Percentiles rank a stretch among this genome's conserved stretches.
These are phyloP conservation scores for Hypomontagnella monticulosa DNA, from an alignment of 495 filamentous ascomycete species.

Conservation along the genomic window DNA sequence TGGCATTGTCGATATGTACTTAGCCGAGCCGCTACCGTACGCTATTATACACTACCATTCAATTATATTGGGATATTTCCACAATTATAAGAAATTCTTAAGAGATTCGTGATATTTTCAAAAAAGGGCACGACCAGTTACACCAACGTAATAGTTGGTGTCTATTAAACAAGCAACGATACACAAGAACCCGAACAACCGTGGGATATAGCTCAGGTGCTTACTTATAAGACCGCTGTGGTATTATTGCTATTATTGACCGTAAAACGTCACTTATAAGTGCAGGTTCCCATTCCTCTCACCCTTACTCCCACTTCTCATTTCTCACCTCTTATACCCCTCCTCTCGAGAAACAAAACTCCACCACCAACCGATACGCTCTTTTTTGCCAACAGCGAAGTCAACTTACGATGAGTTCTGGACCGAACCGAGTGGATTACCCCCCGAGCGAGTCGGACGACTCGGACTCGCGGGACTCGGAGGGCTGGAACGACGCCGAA, in stretches of 20 bases:
- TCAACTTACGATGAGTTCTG: conserved; percentile 29
- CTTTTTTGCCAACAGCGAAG: not conserved
- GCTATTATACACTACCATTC: not conserved
- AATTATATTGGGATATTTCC: conserved; percentile 12
- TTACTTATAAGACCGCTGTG: conserved; percentile 11
- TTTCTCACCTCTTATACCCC: not conserved
- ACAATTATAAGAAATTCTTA: conserved; percentile 39
- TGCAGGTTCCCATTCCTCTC: not conserved
- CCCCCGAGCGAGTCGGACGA: conserved; percentile 38
- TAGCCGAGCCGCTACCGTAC: conserved; percentile 33
- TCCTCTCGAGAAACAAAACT: not conserved
- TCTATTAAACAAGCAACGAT: conserved; percentile 8
- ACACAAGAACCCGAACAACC: conserved; percentile 1
- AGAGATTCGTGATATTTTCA: conserved; percentile 35
- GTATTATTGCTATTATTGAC: no score
- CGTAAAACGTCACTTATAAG: not conserved
- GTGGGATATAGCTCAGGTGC: conserved; percentile 27
- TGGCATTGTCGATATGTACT: conserved; percentile 29
- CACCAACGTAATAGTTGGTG: conserved; percentile 10
- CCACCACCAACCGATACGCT: not conserved
- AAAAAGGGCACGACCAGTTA: conserved; percentile 19
- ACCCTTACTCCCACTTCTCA: not conserved
- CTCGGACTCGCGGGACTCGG: conserved; percentile 58
- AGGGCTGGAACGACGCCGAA: conserved; percentile 84
- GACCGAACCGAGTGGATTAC: conserved; percentile 8